These are phyloP conservation scores for Blastocystis sp. DNA, from an alignment of 352 stramenopile genomes.

Conservation along the genomic window DNA sequence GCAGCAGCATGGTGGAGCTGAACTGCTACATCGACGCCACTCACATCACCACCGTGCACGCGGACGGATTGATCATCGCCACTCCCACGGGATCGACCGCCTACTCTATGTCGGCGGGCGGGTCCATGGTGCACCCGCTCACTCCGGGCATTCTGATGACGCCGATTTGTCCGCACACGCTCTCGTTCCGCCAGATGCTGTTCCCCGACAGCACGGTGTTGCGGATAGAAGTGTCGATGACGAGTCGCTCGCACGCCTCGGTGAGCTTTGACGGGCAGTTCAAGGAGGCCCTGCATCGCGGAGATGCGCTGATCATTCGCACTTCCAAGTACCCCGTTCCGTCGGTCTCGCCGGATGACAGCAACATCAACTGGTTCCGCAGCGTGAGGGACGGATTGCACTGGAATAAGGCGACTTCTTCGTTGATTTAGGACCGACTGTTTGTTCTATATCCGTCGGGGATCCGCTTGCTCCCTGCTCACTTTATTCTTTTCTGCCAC, in stretches of 20 bases:
- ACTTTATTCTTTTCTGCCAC: constrained; percentile 13
- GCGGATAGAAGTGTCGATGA: constrained; percentile 86
- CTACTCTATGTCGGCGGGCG: constrained; percentile 94
- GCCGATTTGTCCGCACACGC: constrained; percentile 95
- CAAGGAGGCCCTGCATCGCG: constrained; percentile 84
- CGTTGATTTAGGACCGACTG: not conserved
- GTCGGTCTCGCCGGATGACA: constrained; percentile 84
- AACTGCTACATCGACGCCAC: constrained; percentile 91
- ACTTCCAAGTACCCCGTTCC: constrained; percentile 84
- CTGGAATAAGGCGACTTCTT: constrained; percentile 84
- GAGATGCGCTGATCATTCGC: constrained; percentile 81
- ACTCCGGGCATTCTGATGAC: constrained; percentile 96
- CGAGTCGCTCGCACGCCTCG: constrained; percentile 78
- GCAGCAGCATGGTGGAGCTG: constrained; percentile 88
- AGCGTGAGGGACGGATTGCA: constrained; percentile 89
- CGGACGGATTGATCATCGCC: constrained; percentile 97
- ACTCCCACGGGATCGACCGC: constrained; percentile 96
- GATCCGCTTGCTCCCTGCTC: not conserved
- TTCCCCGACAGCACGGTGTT: constrained; percentile 88
- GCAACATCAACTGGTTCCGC: constrained; percentile 89
- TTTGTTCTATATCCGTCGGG: not conserved
- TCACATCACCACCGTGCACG: constrained; percentile 79
- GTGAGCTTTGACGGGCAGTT: constrained; percentile 90
- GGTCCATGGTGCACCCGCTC: constrained; percentile 94
- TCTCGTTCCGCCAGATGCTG: constrained; percentile 88